Base-by-base conservation (phyloP, 345 rosid genomes). In the Carallia brachiata region DNA sequence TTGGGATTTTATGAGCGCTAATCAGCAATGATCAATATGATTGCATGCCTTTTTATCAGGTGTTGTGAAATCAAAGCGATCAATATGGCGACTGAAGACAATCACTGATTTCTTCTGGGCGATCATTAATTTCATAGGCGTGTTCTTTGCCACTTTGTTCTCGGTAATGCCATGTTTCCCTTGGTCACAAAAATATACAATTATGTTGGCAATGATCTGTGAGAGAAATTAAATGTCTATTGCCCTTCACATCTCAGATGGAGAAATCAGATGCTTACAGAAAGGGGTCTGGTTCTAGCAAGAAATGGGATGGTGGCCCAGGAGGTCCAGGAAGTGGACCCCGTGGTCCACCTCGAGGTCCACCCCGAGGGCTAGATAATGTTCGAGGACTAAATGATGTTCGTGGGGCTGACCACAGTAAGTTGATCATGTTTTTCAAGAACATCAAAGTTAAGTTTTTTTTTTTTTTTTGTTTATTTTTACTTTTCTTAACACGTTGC, bases 291-390 rank as follows among this genome's bases (percentile, higher is more conserved):
- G 82, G 84, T 61, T 71, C 94, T 76, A 72, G 84, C 81, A 89
- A 91, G 90, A 89, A 91, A 79, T 91, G 96, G 92, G 94, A 84
- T 76, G 94, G 90, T 56, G 93, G 94, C 39, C 85, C 89, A 0
- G 93, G 96, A 52, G 95, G 98, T 10, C 88, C 91, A 5, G 97
- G 96, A 30, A 82, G 96, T 12, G 90, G 93, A 72, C 81, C 84
- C 15, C 60, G 84, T 34, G 86, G 89, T 40, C 95, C 88, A 18
- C 91, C 93, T 8, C 90, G 96, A 0, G 16, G 48, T 10, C 15
- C 47, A 44, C 48, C 50, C 50, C 50, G 50, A 12, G 97, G 92
- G 15, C 77, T 88, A 6, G 91, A 87, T 78, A 91, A 89, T 77
- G 96, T 27, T n/a, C 89, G 93, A 0, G 95, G 96, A 9, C 77